Evolutionary conservation across 805 yeast species (phyloP), one percentile per base, ranked within the genome.

Genomic region (Schwanniomyces sp.): DNA sequence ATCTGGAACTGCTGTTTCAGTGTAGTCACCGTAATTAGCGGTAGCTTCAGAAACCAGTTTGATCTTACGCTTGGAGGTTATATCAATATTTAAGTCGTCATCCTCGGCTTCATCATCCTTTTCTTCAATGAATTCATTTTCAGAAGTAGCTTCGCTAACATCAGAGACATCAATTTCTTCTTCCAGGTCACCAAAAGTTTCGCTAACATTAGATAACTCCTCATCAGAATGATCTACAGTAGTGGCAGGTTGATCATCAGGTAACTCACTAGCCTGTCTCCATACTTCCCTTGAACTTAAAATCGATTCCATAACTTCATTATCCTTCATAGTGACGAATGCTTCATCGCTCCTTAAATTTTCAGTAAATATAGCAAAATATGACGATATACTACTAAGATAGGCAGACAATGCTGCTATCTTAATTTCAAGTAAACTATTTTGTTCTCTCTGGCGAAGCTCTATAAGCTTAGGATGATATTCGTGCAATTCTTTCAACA

Each of bases 291-390:
- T 79, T 2, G 94, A 77, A 45, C 86, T 83, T 45, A 92, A 70
- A 29, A 92, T 84, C 26, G 86, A 80, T 59, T 88, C 91, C 97
- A 94, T 92, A 1, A 92, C 85, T 2, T 92, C 87, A 54, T 87
- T 92, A 47, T 89, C 95, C 57, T 89, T 90, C 86, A 91, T 83
- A 29, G 74, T 63, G 10, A 57, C 45, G 51, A 83, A 79, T 3
- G 76, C 72, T 44, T 82, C 86, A 25, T 81, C 84, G 18, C 72
- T 71, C 39, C 71, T 67, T 34, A 85, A 60, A 40, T 80, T 77
- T 34, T 82, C 82, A 14, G 80, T 67, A 52, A 92, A 81, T 12
- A 94, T 62, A 3, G 96, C 86, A 57, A 92, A 81, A 63, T 91
- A 92, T 5, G 91, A 79, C 4, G 86, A 72, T 24, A 92, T 80